These are phyloP conservation scores for Dicorynia guianensis DNA, from an alignment of 306 rosid genomes.

Conservation along the genomic window DNA sequence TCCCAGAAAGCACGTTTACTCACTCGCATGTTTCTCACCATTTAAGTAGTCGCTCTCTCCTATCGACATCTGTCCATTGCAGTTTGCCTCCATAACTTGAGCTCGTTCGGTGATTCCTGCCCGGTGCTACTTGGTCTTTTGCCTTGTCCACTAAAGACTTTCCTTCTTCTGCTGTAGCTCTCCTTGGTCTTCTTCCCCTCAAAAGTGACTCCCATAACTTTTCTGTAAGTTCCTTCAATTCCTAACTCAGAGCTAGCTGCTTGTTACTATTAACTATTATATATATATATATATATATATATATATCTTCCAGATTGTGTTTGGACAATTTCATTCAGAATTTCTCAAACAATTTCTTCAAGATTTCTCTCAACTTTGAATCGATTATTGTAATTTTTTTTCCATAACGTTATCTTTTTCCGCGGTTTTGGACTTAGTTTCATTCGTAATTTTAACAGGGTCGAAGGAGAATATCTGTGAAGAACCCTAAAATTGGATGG, in stretches of 20 bases:
- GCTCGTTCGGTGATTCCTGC: not conserved
- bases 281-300: no score
- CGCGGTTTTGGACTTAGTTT: not conserved
- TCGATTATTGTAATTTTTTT: not conserved
- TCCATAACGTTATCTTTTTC: no score
- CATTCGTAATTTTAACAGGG: not conserved
- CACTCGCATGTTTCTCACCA: not conserved
- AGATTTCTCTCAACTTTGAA: not conserved
- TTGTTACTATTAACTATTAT: not conserved
- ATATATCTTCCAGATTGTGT: not conserved
- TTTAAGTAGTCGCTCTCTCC: not conserved
- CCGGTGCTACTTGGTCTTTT: not conserved
- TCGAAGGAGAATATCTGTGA: not conserved
- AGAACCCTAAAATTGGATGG: conserved; percentile 47
- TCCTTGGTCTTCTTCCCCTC: not conserved
- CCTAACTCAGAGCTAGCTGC: not conserved
- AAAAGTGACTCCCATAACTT: not conserved
- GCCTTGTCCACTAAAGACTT: not conserved
- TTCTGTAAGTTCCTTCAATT: conserved; percentile 21
- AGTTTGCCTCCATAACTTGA: not conserved
- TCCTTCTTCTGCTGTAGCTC: not conserved
- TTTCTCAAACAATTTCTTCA: not conserved
- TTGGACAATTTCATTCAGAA: not conserved
- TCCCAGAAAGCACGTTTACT: conserved; percentile 24
- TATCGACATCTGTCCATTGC: conserved; percentile 20